A percentile compares a stretch with the other conserved stretches of the same genome.
Evolutionary conservation across 805 yeast species (phyloP).

Genomic region (Ogataea glucozyma): DNA sequence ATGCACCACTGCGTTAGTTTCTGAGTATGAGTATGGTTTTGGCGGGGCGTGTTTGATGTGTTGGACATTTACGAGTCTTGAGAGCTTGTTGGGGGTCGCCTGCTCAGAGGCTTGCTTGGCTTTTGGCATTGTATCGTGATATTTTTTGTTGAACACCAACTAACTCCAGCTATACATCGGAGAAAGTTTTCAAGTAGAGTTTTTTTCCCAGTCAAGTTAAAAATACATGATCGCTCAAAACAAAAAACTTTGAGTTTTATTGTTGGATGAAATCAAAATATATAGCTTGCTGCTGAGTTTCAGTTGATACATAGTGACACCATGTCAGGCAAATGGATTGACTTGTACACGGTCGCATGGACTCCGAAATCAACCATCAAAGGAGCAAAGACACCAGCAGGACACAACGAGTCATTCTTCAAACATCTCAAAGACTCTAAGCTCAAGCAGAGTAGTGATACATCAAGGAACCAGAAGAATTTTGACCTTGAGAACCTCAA

Average conservation of each 20-base stretch:
- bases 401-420: constrained; percentile 20
- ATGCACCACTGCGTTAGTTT: constrained; percentile 50
- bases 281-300: too few relatives aligned
- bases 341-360: constrained; percentile 7
- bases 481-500: constrained; percentile 40
- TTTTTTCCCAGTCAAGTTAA: too few relatives aligned
- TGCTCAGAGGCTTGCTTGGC: background rate
- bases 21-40: constrained; percentile 42
- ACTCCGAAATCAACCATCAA: constrained; percentile 4
- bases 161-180: too few relatives aligned
- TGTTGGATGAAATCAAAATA: too few relatives aligned
- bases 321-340: constrained; percentile 12
- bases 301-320: too few relatives aligned
- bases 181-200: too few relatives aligned
- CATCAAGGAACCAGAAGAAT: constrained; percentile 11
- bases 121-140: background rate
- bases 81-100: background rate
- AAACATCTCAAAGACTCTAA: constrained; percentile 19
- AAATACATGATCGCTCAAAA: too few relatives aligned
- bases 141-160: too few relatives aligned
- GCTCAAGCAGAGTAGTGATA: constrained; percentile 2
- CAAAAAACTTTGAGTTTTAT: too few relatives aligned
- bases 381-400: constrained; percentile 22
- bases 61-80: constrained; percentile 33
- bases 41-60: constrained; percentile 59